Evolutionary conservation across 1,284 basidiomycete genomes (phyloP), one percentile per base, ranked within the genome.

Genomic region (Naganishia cerealis): DNA sequence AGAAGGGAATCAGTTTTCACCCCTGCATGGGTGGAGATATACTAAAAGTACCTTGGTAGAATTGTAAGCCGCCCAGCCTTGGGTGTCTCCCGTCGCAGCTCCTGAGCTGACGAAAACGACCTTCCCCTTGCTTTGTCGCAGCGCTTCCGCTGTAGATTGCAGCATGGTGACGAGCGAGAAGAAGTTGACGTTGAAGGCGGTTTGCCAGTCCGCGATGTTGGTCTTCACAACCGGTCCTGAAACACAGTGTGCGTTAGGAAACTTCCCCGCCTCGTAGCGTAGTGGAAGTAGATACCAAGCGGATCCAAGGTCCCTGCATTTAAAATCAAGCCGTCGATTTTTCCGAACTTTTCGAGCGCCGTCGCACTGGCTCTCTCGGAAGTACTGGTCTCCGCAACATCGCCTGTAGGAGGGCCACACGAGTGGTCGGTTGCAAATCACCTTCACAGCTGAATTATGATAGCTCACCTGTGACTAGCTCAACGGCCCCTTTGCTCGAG

Each of bases 61-160:
- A 24, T 80, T 82, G 75, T 85, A 85, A 53, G 83, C 76, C 0
- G 80, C 80, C 84, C 84, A 85, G 0, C 81, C 83, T 2, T 81
- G 77, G 39, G 79, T 81, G 10, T 81, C 81, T 0, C 78, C 79
- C 2, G 77, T 76, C 1, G 82, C 81, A 0, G 85, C 84, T 12
- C 84, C 85, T 2, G 81, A 83, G 6, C 80, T 82, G 16, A 85
- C 83, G 38, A 85, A 75, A 18, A 86, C 80, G 58, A 84, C 78
- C 21, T 78, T 75, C 0, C 81, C 83, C 2, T 53, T 21, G 13
- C 58, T 53, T 36, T 48, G 13, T 40, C 83, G 77, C 38, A 86
- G 79, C 67, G 81, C 74, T 0, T 83, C 81, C 3, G 85, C 75
- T 0, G 84, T 78, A 4, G 79, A 74, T 55, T 82, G 75, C 36